A percentile compares a stretch with the other conserved stretches of the same genome.
phyloP scores from a whole-genome alignment of 345 rosid species.

The Salix koriyanagi region DNA sequence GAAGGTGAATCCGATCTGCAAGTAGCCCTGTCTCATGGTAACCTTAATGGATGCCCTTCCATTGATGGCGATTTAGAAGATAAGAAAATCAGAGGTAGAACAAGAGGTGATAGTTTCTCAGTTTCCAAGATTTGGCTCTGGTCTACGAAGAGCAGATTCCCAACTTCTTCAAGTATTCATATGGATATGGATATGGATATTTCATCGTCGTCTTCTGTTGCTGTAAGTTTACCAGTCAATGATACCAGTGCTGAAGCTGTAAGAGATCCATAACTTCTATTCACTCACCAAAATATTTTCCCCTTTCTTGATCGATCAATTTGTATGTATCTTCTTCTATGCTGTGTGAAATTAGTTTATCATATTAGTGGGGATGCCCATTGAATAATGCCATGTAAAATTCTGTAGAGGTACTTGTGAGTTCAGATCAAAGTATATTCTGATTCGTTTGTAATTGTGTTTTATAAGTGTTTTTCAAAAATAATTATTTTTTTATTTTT shows the following conservation, averaged over 20 bases:
- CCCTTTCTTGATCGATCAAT: background rate
- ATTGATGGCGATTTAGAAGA: conserved; percentile 30
- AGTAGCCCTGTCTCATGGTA: conserved; percentile 37
- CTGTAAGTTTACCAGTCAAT: background rate
- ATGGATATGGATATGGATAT: background rate
- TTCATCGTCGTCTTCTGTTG: background rate
- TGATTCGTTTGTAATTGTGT: no score
- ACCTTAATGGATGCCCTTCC: background rate
- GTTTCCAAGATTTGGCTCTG: conserved; percentile 66
- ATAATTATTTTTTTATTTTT: no score
- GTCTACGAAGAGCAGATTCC: conserved; percentile 42
- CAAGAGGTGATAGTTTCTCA: conserved; percentile 50
- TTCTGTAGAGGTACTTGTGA: background rate
- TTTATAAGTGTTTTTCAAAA: no score
- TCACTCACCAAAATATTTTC: background rate
- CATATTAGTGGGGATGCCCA: background rate
- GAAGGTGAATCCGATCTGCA: conserved; percentile 40
- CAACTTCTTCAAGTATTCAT: conserved; percentile 18
- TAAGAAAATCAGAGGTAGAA: conserved; percentile 40
- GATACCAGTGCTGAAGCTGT: background rate
- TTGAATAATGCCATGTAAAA: background rate
- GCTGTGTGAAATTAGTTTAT: background rate
- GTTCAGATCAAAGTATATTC: background rate
- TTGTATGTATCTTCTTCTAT: background rate
- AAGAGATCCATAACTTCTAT: background rate